These are phyloP conservation scores for Phalaenopsis hybrid DNA, from an alignment of 116 monocot genomes.

Conservation along the genomic window DNA sequence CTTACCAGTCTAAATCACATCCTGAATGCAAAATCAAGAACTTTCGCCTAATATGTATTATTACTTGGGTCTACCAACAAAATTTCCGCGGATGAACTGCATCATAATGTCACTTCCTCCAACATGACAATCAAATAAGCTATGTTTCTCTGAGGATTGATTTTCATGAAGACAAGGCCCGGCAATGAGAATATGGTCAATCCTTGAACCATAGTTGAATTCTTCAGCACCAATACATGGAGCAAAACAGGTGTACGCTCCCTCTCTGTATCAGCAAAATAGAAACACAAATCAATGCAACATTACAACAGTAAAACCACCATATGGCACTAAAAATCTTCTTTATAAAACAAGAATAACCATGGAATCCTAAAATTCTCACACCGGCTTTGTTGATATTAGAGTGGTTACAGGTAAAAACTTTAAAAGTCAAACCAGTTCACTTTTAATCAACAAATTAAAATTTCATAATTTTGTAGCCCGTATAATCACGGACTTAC, in stretches of 20 bases:
- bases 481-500: no score
- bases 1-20: slow-evolving; percentile 7
- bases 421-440: no score
- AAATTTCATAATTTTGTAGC: no score
- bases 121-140: slow-evolving; percentile 71
- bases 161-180: slow-evolving; percentile 71
- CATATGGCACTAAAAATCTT: neutral
- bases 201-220: slow-evolving; percentile 92
- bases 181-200: slow-evolving; percentile 85
- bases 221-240: slow-evolving; percentile 73
- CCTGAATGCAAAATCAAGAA: neutral
- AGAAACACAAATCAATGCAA: neutral
- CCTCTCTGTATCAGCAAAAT: slow-evolving; percentile 36
- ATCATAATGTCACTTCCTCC: slow-evolving; percentile 76
- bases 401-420: no score
- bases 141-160: slow-evolving; percentile 42
- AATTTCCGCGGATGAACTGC: slow-evolving; percentile 62
- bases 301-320: neutral
- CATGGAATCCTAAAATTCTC: no score
- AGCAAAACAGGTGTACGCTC: slow-evolving; percentile 82
- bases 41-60: slow-evolving; percentile 9
- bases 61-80: slow-evolving; percentile 60
- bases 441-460: no score
- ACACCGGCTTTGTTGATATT: no score
- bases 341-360: no score